Conservation (phyloP, 176 grass and related monocot species). For the Saccharum spontaneum region DNA sequence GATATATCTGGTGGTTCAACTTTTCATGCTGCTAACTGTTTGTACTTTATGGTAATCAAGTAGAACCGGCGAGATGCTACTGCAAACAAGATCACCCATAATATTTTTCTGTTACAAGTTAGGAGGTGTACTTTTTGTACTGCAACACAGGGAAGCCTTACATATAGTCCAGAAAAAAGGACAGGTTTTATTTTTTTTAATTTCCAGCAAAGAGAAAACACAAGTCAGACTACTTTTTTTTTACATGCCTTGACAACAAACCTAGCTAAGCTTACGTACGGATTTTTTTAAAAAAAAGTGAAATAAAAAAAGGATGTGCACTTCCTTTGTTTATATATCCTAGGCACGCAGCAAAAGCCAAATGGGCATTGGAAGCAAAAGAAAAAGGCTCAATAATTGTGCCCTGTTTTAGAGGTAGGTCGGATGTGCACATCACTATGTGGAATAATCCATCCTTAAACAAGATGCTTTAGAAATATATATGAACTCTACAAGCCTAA, state of each 20-base stretch:
- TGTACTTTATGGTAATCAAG: background rate
- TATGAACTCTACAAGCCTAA: background rate
- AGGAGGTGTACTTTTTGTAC: background rate
- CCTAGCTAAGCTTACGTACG: background rate
- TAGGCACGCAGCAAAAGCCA: background rate
- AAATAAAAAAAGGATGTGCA: background rate
- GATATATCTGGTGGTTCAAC: background rate
- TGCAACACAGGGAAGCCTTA: background rate
- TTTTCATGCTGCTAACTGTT: background rate
- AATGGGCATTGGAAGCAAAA: background rate
- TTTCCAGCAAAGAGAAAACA: background rate
- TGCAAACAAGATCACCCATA: background rate
- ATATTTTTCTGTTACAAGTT: background rate
- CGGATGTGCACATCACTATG: conserved; percentile 35
- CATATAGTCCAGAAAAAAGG: background rate
- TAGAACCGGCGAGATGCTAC: background rate
- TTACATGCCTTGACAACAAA: background rate
- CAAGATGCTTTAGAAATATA: background rate
- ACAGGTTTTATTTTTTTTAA: background rate
- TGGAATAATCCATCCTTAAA: conserved; percentile 5
- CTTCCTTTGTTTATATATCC: background rate
- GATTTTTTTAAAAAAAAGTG: too few species aligned
- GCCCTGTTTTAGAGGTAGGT: conserved; percentile 9
- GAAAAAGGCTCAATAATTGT: conserved; percentile 24
- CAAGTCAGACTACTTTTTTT: background rate